phyloP scores from a whole-genome alignment of 805 yeast genomes.

The Wickerhamiella spandovensis region DNA sequence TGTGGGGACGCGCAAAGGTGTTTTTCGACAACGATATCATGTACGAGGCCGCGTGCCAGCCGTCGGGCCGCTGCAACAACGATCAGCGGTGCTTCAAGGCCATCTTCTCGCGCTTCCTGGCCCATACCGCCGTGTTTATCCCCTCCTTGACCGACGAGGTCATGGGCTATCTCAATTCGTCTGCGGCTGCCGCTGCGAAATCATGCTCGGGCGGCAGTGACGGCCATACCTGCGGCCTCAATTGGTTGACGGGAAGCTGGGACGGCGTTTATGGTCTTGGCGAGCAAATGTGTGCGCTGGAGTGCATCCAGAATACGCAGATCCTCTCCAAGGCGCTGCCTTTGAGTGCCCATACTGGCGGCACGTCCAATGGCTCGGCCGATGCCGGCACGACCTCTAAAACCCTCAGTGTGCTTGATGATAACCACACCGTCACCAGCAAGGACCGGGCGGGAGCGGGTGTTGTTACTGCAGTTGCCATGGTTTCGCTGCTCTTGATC shows the following conservation, averaged over 20 bases:
- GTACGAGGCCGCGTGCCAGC: conserved; percentile 66
- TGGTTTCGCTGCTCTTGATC: conserved; percentile 48
- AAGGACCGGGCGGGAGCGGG: conserved; percentile 87
- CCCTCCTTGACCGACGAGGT: conserved; percentile 40
- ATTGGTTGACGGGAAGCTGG: conserved; percentile 52
- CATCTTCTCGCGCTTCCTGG: conserved; percentile 50
- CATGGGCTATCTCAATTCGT: conserved; percentile 32
- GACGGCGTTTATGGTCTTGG: conserved; percentile 68
- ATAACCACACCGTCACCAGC: conserved; percentile 31
- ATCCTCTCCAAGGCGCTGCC: conserved; percentile 38
- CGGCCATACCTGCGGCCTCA: conserved; percentile 67
- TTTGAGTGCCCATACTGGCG: conserved; percentile 50
- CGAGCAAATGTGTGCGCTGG: conserved; percentile 72
- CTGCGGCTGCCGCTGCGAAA: conserved; percentile 59
- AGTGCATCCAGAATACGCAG: conserved; percentile 38
- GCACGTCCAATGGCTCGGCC: conserved; percentile 52
- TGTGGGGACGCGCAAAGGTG: conserved; percentile 34
- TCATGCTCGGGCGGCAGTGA: conserved; percentile 74
- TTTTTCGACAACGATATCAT: conserved; percentile 43
- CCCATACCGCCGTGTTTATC: conserved; percentile 46
- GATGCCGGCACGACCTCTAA: conserved; percentile 44
- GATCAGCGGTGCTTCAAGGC: conserved; percentile 71
- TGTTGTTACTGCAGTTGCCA: conserved; percentile 61
- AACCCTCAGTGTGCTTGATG: conserved; percentile 13
- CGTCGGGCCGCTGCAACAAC: conserved; percentile 41